phyloP scores from a whole-genome alignment of 352 stramenopile species.

The Phytopythium mirpurense region DNA sequence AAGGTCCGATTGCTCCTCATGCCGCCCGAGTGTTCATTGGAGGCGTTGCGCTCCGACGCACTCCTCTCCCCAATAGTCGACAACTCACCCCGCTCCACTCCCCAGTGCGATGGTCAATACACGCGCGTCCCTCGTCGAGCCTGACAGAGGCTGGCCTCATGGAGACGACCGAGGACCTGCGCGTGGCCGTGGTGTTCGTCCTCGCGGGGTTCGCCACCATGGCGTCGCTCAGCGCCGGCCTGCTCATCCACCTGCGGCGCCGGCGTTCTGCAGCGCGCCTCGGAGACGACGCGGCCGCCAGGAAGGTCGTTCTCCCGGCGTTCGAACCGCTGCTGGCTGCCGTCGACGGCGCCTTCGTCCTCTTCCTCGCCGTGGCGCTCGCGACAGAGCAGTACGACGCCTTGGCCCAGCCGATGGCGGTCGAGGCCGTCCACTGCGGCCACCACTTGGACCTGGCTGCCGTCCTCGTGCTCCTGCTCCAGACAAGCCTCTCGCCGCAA shows the following conservation, averaged over 20 bases:
- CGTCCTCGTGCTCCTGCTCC: constrained; percentile 40
- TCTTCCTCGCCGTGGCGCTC: constrained; percentile 26
- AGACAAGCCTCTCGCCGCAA: constrained; percentile 59
- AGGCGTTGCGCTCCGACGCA: too few relatives aligned
- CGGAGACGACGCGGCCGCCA: constrained; percentile 28
- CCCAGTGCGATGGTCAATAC: too few relatives aligned
- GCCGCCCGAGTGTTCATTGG: too few relatives aligned
- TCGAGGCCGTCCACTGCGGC: constrained; percentile 33
- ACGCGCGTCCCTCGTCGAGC: too few relatives aligned
- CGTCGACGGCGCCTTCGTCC: constrained; percentile 17
- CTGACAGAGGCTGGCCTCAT: too few relatives aligned
- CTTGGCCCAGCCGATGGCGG: constrained; percentile 19
- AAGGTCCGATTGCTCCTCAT: too few relatives aligned
- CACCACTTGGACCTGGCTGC: constrained; percentile 55
- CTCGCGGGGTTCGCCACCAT: too few relatives aligned
- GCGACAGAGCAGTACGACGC: too few relatives aligned
- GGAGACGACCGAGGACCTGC: too few relatives aligned
- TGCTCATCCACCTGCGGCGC: constrained; percentile 35
- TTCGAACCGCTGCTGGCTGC: constrained; percentile 41
- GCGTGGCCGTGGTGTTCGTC: too few relatives aligned
- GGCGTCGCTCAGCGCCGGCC: background rate
- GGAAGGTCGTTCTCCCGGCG: constrained; percentile 48
- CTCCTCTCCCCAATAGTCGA: too few relatives aligned
- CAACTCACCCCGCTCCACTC: too few relatives aligned
- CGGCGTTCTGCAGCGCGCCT: constrained; percentile 35